A percentile compares a stretch with the other conserved stretches of the same genome.
Evolutionary conservation across 768 basidiomycete species (phyloP).

Genomic region (Auriculariales sp.): DNA sequence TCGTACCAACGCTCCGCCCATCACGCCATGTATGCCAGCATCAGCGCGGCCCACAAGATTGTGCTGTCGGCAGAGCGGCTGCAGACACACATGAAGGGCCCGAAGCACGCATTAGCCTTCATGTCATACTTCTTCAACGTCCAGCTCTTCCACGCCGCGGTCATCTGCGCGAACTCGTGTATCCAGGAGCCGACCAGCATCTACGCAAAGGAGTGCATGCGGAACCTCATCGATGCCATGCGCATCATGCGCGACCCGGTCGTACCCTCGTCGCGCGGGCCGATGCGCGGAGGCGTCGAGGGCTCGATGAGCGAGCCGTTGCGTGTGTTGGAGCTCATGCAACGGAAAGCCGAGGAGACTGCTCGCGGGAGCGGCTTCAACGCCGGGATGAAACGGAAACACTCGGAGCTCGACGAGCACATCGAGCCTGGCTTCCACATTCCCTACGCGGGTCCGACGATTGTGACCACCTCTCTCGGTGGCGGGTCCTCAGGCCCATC

Average conservation of each 20-base stretch:
- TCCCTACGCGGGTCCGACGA: slow-evolving; percentile 26
- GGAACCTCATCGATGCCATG: slow-evolving; percentile 29
- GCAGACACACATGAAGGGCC: slow-evolving; percentile 5
- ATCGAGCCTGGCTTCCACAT: slow-evolving; percentile 22
- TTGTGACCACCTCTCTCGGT: slow-evolving; percentile 9
- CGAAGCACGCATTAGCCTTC: slow-evolving; percentile 8
- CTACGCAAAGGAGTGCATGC: slow-evolving; percentile 32
- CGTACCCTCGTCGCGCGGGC: slow-evolving; percentile 17
- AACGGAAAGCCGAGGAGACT: slow-evolving; percentile 23
- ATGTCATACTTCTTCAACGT: slow-evolving; percentile 47
- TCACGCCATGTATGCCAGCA: slow-evolving; percentile 40
- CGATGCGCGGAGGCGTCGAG: slow-evolving; percentile 20
- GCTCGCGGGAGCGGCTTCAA: slow-evolving; percentile 2
- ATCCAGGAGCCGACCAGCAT: slow-evolving; percentile 36
- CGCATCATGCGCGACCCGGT: slow-evolving; percentile 25
- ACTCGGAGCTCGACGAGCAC: slow-evolving; percentile 20
- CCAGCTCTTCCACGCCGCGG: slow-evolving; percentile 49
- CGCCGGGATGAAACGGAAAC: slow-evolving; percentile 30
- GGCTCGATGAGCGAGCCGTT: slow-evolving; percentile 23
- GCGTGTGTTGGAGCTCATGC: slow-evolving; percentile 24
- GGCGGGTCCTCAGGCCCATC: not conserved
- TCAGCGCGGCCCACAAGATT: slow-evolving; percentile 53
- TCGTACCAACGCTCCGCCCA: slow-evolving; percentile 20
- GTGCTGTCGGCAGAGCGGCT: slow-evolving; percentile 27
- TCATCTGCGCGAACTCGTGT: slow-evolving; percentile 48